Evolutionary conservation across 306 rosid species (phyloP).

Genomic region (Fagus crenata): DNA sequence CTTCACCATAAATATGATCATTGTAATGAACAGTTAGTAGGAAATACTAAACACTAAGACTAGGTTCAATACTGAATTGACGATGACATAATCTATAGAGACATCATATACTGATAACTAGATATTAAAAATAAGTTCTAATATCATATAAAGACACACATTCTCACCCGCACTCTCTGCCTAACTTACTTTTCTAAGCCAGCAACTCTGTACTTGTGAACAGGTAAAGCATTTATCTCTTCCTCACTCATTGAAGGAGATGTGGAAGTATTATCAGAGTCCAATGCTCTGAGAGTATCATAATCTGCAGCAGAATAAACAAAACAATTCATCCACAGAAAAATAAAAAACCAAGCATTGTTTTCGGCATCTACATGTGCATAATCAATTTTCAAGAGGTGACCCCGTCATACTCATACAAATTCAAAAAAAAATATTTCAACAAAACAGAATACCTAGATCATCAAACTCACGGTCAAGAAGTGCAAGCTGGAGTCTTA

Average conservation of each 20-base stretch:
- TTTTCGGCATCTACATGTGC: not conserved
- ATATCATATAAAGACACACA: not conserved
- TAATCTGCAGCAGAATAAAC: slow-evolving; percentile 38
- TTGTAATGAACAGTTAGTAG: not conserved
- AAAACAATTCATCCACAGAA: not conserved
- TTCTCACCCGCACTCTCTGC: not conserved
- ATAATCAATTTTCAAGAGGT: slow-evolving; percentile 10
- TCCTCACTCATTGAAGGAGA: slow-evolving; percentile 54
- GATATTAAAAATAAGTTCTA: not conserved
- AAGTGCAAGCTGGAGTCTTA: slow-evolving; percentile 95
- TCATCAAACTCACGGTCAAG: slow-evolving; percentile 98
- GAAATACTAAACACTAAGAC: not conserved
- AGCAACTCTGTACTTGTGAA: slow-evolving; percentile 49
- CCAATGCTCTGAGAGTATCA: slow-evolving; percentile 41
- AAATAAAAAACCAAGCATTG: slow-evolving; percentile 1
- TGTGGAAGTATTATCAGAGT: slow-evolving; percentile 38
- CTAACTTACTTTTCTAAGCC: slow-evolving; percentile 45
- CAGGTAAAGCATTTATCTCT: slow-evolving; percentile 60
- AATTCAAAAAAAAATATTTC: not conserved
- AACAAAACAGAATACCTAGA: slow-evolving; percentile 47
- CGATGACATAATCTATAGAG: not conserved
- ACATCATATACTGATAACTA: not conserved
- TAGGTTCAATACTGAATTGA: not conserved
- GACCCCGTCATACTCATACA: not conserved
- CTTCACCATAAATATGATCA: not conserved